phyloP scores from a whole-genome alignment of 176 grass and related monocot genomes.

The Alloteropsis semialata region DNA sequence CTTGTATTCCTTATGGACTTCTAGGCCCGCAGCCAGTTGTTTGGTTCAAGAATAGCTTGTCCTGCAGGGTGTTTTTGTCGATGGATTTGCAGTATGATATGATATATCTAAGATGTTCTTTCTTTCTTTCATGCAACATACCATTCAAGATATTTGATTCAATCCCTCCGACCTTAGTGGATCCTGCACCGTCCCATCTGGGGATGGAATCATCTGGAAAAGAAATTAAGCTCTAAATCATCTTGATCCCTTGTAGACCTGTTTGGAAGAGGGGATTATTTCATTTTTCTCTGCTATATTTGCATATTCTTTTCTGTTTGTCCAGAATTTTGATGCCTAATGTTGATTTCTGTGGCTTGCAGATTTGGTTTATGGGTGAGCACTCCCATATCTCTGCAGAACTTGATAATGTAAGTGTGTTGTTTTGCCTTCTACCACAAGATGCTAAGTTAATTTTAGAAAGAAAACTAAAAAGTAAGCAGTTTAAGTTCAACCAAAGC shows the following conservation, averaged over 20 bases:
- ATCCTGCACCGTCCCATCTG: neutral
- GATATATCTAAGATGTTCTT: neutral
- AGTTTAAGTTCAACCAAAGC: neutral
- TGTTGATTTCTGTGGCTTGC: constrained; percentile 31
- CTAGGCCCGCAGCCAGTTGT: neutral
- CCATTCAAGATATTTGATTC: no score
- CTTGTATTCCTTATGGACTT: neutral
- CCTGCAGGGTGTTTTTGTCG: neutral
- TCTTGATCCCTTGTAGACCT: neutral
- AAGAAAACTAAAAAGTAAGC: constrained; percentile 2
- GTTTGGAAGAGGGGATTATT: neutral
- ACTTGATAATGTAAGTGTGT: constrained; percentile 78
- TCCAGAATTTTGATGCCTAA: neutral
- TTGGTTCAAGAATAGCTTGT: constrained; percentile 20
- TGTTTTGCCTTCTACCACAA: neutral
- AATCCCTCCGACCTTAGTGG: no score
- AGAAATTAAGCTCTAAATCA: neutral
- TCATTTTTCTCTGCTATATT: neutral
- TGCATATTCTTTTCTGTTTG: neutral
- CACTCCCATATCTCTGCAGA: constrained; percentile 89
- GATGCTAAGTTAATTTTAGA: neutral
- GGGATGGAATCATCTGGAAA: neutral
- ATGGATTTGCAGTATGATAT: neutral
- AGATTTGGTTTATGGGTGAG: constrained; percentile 99
- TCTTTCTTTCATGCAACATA: neutral